Percentiles rank a stretch among this genome's conserved stretches.
phyloP scores from a whole-genome alignment of 2,329 filamentous ascomycete genomes.

The Paecilomyces formosus region DNA sequence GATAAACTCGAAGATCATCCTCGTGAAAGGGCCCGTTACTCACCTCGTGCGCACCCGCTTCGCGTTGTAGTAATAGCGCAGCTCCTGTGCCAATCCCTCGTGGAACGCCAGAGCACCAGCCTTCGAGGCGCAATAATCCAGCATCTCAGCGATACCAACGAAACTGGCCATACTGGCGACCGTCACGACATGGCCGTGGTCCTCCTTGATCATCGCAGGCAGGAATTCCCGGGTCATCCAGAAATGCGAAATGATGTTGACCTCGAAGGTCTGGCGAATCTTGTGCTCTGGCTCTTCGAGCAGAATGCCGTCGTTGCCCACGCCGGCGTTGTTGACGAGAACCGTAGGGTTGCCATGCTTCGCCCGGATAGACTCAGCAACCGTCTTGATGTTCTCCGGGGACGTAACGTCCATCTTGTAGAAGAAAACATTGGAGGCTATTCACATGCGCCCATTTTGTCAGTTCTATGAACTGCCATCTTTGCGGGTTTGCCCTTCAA shows the following conservation, averaged over 20 bases:
- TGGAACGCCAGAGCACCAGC: slow-evolving; percentile 47
- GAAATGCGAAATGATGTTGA: slow-evolving; percentile 47
- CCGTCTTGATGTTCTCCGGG: slow-evolving; percentile 19
- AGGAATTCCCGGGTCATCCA: slow-evolving; percentile 46
- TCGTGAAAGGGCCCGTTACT: neutral
- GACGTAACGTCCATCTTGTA: slow-evolving; percentile 32
- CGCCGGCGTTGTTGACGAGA: slow-evolving; percentile 45
- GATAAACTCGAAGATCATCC: neutral
- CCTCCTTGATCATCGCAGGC: slow-evolving; percentile 42
- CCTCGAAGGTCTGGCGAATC: slow-evolving; percentile 44
- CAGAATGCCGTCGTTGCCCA: slow-evolving; percentile 41
- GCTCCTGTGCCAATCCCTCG: slow-evolving; percentile 38
- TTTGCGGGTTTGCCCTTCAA: neutral
- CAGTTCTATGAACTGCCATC: neutral
- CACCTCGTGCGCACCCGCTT: slow-evolving; percentile 32
- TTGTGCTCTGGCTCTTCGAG: slow-evolving; percentile 37
- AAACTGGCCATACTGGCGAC: slow-evolving; percentile 49
- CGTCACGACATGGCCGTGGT: slow-evolving; percentile 52
- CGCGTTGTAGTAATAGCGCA: slow-evolving; percentile 28
- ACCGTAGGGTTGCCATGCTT: slow-evolving; percentile 39
- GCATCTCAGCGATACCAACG: slow-evolving; percentile 40
- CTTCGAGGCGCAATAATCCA: slow-evolving; percentile 48
- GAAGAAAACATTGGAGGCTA: slow-evolving; percentile 26
- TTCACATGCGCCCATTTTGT: neutral
- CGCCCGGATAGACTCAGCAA: slow-evolving; percentile 31